Evolutionary conservation across 177 flowering plant genomes (phyloP).

Genomic region (Vitis hybrid): DNA sequence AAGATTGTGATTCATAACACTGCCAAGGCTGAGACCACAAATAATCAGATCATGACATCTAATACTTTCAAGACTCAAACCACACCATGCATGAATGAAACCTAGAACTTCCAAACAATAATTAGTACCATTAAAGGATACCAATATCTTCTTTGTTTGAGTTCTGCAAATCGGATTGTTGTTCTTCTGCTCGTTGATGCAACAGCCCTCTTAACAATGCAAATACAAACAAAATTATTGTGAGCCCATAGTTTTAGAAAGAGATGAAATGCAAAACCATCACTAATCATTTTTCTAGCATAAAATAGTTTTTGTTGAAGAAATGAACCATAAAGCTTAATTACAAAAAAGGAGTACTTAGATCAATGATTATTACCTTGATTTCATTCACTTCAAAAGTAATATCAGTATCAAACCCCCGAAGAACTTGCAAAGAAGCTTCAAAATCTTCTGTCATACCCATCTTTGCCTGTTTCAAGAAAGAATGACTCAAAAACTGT

Average conservation of each 20-base stretch:
- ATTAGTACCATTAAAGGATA: slow-evolving; percentile 61
- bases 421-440: slow-evolving; percentile 94
- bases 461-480: slow-evolving; percentile 83
- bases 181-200: slow-evolving; percentile 68
- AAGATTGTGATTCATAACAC: background rate
- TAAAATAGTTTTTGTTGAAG: too few relatives aligned
- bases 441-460: slow-evolving; percentile 97
- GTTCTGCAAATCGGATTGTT: slow-evolving; percentile 58
- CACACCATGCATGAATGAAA: background rate
- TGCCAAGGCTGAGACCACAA: too few relatives aligned
- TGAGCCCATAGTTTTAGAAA: background rate
- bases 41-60: too few relatives aligned
- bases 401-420: slow-evolving; percentile 94
- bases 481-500: background rate
- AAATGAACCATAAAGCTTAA: background rate
- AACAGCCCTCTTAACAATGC: slow-evolving; percentile 66
- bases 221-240: background rate
- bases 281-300: too few relatives aligned
- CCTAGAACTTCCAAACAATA: background rate
- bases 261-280: too few relatives aligned
- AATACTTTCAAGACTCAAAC: background rate
- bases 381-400: slow-evolving; percentile 91
- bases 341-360: background rate
- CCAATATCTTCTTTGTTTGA: slow-evolving; percentile 63
- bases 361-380: slow-evolving; percentile 53